A percentile compares a stretch with the other conserved stretches of the same genome.
Conservation (phyloP, 345 rosid species). For the Bretschneidera sinensis region DNA sequence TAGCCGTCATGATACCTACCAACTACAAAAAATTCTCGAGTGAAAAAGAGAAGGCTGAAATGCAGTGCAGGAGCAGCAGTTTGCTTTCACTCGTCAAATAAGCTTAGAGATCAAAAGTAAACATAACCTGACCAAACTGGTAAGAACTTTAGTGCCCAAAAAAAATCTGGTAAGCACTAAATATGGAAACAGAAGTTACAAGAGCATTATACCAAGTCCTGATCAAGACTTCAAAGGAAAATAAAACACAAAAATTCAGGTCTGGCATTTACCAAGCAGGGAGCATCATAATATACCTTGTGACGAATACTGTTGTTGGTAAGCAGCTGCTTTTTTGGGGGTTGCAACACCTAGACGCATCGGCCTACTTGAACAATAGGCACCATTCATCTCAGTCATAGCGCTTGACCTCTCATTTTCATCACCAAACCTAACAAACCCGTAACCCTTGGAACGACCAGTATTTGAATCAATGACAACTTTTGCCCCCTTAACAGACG, state of each 20-base stretch:
- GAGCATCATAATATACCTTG: slow-evolving; percentile 51
- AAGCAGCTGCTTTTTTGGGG: slow-evolving; percentile 75
- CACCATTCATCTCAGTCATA: slow-evolving; percentile 89
- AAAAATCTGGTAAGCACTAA: no score
- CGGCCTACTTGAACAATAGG: slow-evolving; percentile 77
- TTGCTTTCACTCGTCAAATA: not conserved
- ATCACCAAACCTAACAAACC: slow-evolving; percentile 94
- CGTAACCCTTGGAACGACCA: slow-evolving; percentile 91
- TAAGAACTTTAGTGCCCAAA: no score
- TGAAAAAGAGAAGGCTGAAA: no score
- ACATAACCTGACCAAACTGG: no score
- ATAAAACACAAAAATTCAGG: not conserved
- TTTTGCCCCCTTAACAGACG: slow-evolving; percentile 91
- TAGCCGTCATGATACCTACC: not conserved
- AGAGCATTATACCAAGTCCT: not conserved
- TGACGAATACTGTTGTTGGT: slow-evolving; percentile 84
- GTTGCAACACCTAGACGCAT: slow-evolving; percentile 92
- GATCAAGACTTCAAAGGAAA: not conserved
- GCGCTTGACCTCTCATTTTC: slow-evolving; percentile 89
- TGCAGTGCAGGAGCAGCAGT: not conserved
- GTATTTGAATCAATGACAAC: slow-evolving; percentile 87
- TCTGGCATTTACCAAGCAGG: slow-evolving; percentile 10
- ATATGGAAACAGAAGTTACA: no score
- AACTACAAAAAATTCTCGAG: not conserved
- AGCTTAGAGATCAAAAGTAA: no score